Evolutionary conservation across 176 grass and related monocot genomes (phyloP).

Genomic region (Alloteropsis semialata): DNA sequence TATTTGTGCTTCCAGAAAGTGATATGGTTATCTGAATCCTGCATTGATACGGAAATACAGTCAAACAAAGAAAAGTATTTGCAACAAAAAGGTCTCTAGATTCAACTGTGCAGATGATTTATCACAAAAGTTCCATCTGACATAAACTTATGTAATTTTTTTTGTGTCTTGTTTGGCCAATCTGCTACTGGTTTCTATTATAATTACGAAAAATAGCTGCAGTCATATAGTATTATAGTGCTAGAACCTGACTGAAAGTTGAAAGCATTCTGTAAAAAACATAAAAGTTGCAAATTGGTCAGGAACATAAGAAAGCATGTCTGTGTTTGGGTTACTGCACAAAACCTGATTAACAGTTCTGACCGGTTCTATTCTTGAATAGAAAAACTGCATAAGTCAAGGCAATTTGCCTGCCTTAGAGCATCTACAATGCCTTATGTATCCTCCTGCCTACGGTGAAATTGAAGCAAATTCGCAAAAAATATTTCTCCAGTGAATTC

Average conservation of each 20-base stretch:
- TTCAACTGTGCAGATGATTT: neutral
- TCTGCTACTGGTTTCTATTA: neutral
- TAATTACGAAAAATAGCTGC: neutral
- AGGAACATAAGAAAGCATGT: slow-evolving; percentile 1
- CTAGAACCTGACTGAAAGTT: neutral
- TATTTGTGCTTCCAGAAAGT: slow-evolving; percentile 64
- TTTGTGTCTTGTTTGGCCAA: slow-evolving; percentile 1
- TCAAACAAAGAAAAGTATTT: slow-evolving; percentile 4
- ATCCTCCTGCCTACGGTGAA: too few species aligned
- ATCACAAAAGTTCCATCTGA: slow-evolving; percentile 15
- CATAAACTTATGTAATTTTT: neutral
- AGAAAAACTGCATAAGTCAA: neutral
- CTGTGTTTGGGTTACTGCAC: neutral
- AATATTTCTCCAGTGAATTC: too few species aligned
- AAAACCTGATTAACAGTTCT: neutral
- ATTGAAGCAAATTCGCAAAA: too few species aligned
- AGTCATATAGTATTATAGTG: slow-evolving; percentile 10
- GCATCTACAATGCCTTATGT: too few species aligned
- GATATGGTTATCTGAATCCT: slow-evolving; percentile 90
- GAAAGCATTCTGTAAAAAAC: neutral
- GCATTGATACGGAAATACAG: slow-evolving; percentile 23
- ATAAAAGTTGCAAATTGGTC: neutral
- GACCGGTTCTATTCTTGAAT: neutral
- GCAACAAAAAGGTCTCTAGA: slow-evolving; percentile 4
- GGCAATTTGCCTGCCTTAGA: neutral